These are phyloP conservation scores for Penicillium silybi DNA, from an alignment of 495 filamentous ascomycete genomes.

Conservation along the genomic window DNA sequence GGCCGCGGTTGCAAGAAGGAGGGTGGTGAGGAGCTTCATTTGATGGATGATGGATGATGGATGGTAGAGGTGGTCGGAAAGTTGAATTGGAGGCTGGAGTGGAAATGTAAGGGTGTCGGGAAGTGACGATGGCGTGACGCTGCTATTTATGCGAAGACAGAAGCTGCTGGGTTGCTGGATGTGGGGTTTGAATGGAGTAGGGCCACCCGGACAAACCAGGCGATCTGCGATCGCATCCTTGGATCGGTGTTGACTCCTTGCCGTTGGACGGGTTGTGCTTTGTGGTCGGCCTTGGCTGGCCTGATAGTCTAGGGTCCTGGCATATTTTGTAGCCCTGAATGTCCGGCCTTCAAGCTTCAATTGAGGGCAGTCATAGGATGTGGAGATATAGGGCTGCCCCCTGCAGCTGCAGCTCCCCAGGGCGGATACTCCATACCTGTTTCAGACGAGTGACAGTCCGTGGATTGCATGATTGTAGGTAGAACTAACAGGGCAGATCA, in stretches of 20 bases:
- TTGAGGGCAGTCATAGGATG: too few relatives aligned
- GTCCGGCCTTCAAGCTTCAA: not conserved
- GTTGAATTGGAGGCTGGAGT: not conserved
- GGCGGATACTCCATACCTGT: not conserved
- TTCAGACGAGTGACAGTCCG: not conserved
- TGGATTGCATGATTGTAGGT: conserved; percentile 4
- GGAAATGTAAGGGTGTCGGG: not conserved
- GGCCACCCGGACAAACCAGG: not conserved
- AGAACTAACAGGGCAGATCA: not conserved
- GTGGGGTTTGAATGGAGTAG: not conserved
- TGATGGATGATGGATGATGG: not conserved
- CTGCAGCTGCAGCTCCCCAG: not conserved
- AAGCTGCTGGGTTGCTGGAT: not conserved
- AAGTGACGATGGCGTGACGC: conserved; percentile 2
- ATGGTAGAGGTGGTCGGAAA: not conserved
- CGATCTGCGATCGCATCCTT: not conserved
- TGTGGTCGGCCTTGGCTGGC: not conserved
- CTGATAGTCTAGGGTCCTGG: not conserved
- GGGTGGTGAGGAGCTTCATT: conserved; percentile 21
- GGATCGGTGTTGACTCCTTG: not conserved
- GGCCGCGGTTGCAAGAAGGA: conserved; percentile 1
- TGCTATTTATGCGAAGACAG: not conserved
- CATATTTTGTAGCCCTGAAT: not conserved
- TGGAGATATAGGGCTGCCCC: not conserved
- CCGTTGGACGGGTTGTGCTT: not conserved